Evolutionary conservation across 1,139 yeast genomes (phyloP).

Genomic region (Pichia sp.): DNA sequence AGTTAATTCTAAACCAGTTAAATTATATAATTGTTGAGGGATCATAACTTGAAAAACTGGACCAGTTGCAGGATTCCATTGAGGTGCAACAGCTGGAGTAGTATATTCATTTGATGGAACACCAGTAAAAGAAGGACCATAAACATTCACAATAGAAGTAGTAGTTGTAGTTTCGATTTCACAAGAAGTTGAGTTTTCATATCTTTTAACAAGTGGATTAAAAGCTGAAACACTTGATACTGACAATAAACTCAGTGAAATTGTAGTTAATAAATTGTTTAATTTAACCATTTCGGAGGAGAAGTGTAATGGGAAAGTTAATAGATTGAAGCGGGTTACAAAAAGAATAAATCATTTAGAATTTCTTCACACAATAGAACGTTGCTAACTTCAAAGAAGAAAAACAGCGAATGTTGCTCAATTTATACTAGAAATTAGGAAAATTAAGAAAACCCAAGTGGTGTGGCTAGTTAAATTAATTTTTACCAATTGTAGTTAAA

Average conservation of each 20-base stretch:
- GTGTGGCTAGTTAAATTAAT: too few species aligned
- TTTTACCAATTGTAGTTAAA: too few species aligned
- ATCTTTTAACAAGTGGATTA: slow-evolving; percentile 5
- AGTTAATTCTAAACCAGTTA: slow-evolving; percentile 9
- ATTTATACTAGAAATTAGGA: too few species aligned
- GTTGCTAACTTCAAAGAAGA: neutral
- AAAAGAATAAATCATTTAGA: neutral
- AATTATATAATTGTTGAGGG: slow-evolving; percentile 11
- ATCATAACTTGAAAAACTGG: slow-evolving; percentile 13
- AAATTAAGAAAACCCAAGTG: too few species aligned
- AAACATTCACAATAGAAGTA: slow-evolving; percentile 11
- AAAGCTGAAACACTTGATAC: slow-evolving; percentile 4
- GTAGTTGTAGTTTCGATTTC: slow-evolving; percentile 1
- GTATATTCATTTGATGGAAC: slow-evolving; percentile 3
- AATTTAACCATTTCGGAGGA: slow-evolving; percentile 11
- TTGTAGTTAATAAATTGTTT: slow-evolving; percentile 3
- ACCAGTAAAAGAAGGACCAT: slow-evolving; percentile 14
- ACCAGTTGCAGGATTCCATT: slow-evolving; percentile 3
- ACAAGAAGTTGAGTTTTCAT: slow-evolving; percentile 8
- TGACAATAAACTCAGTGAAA: slow-evolving; percentile 6
- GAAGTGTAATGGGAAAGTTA: slow-evolving; percentile 7
- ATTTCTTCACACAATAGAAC: too few species aligned
- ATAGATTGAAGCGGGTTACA: slow-evolving; percentile 13
- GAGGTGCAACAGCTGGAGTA: slow-evolving; percentile 8
- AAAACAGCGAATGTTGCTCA: neutral